These are phyloP conservation scores for Leavenworthia alabamica DNA, from an alignment of 345 rosid genomes.

Conservation along the genomic window DNA sequence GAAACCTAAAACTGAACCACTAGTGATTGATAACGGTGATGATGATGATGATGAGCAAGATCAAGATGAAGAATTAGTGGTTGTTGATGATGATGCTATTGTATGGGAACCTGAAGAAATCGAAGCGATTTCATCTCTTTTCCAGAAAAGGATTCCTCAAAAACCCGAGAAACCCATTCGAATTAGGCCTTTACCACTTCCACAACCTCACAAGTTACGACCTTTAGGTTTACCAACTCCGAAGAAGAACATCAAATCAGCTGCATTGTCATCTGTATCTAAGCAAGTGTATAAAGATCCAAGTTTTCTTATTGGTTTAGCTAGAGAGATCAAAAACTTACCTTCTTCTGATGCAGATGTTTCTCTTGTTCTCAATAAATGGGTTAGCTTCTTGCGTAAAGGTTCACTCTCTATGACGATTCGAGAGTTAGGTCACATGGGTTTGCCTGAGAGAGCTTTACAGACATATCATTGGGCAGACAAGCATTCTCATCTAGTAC, in stretches of 20 bases:
- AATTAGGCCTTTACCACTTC: constrained; percentile 74
- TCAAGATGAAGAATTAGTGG: constrained; percentile 21
- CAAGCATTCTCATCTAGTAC: constrained; percentile 55
- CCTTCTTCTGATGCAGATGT: constrained; percentile 43
- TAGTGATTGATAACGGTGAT: not conserved
- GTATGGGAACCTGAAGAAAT: constrained; percentile 67
- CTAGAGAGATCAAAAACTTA: constrained; percentile 55
- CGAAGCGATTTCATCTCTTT: constrained; percentile 74
- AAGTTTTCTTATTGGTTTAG: constrained; percentile 51
- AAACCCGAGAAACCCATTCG: constrained; percentile 50
- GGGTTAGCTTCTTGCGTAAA: constrained; percentile 56
- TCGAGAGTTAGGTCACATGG: constrained; percentile 78
- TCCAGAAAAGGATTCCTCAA: constrained; percentile 68
- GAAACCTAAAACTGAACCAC: constrained; percentile 34
- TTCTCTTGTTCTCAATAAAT: constrained; percentile 47
- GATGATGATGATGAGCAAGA: constrained; percentile 6
- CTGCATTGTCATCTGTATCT: constrained; percentile 28
- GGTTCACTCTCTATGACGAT: constrained; percentile 67
- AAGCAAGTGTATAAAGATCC: constrained; percentile 54
- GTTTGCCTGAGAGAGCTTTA: constrained; percentile 66
- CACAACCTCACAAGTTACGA: constrained; percentile 65
- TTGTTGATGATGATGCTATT: constrained; percentile 19
- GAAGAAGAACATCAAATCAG: constrained; percentile 35
- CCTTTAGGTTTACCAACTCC: constrained; percentile 61
- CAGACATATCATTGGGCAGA: constrained; percentile 85